Conservation (phyloP, 495 filamentous ascomycete species). For the Penicillium cataractarum region DNA sequence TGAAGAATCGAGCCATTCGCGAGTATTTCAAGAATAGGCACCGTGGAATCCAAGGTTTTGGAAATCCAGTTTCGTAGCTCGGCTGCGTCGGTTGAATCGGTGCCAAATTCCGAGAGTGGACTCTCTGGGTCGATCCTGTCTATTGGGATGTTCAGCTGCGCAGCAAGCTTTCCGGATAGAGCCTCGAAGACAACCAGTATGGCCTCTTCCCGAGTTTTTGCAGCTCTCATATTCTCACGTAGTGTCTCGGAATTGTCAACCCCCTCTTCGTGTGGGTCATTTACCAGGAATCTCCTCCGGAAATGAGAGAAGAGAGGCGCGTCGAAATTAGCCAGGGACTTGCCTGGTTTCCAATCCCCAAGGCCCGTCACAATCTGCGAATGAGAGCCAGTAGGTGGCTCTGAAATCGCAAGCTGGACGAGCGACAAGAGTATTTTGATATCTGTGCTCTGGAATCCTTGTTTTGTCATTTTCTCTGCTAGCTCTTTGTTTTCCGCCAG, state of each 20-base stretch:
- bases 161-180: conserved; percentile 30
- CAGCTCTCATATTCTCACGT: conserved; percentile 20
- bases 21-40: conserved; percentile 35
- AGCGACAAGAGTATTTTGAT: conserved; percentile 25
- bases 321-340: conserved; percentile 31
- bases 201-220: conserved; percentile 33
- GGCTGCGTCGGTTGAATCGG: conserved; percentile 52
- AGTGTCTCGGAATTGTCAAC: conserved; percentile 21
- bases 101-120: conserved; percentile 38
- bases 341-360: conserved; percentile 28
- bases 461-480: conserved; percentile 26
- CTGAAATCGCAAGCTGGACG: conserved; percentile 26
- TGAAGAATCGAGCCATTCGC: conserved; percentile 27
- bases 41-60: conserved; percentile 19
- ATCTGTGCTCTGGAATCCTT: conserved; percentile 33
- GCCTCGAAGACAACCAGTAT: conserved; percentile 25
- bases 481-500: conserved; percentile 12
- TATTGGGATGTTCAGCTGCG: conserved; percentile 32
- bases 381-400: not conserved
- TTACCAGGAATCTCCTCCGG: conserved; percentile 14
- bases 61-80: conserved; percentile 50
- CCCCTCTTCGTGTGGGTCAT: not conserved
- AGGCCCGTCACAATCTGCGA: conserved; percentile 34
- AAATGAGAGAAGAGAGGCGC: conserved; percentile 32
- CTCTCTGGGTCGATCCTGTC: conserved; percentile 43